Conservation (phyloP, 495 filamentous ascomycete species). For the Penicillium longicatenatum region DNA sequence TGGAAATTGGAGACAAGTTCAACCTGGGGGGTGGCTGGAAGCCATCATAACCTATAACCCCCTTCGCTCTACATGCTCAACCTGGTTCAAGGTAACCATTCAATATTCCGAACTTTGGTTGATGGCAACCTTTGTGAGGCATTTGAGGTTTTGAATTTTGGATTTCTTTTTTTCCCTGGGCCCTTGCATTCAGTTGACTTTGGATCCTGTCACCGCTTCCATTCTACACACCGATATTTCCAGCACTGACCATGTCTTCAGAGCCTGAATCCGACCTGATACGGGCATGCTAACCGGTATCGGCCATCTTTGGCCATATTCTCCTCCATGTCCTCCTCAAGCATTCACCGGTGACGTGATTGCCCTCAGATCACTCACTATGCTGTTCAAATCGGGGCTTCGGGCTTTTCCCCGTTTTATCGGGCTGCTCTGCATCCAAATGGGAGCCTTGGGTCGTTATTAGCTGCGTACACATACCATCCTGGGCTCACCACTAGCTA, state of each 20-base stretch:
- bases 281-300: background rate
- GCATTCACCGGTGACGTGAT: background rate
- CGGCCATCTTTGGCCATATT: background rate
- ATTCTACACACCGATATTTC: constrained; percentile 2
- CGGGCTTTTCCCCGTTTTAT: background rate
- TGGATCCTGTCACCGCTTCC: background rate
- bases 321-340: background rate
- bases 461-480: background rate
- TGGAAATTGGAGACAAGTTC: background rate
- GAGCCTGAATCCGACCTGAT: background rate
- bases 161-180: background rate
- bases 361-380: background rate
- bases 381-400: background rate
- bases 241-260: constrained; percentile 1
- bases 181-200: constrained; percentile 4
- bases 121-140: background rate
- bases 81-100: background rate
- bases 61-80: background rate
- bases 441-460: background rate
- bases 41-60: background rate
- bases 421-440: background rate
- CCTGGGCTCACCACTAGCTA: background rate
- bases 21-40: no score
- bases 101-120: background rate
- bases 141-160: background rate